Conservation (phyloP, 768 basidiomycete genomes). For the Boletellus emodensis region DNA sequence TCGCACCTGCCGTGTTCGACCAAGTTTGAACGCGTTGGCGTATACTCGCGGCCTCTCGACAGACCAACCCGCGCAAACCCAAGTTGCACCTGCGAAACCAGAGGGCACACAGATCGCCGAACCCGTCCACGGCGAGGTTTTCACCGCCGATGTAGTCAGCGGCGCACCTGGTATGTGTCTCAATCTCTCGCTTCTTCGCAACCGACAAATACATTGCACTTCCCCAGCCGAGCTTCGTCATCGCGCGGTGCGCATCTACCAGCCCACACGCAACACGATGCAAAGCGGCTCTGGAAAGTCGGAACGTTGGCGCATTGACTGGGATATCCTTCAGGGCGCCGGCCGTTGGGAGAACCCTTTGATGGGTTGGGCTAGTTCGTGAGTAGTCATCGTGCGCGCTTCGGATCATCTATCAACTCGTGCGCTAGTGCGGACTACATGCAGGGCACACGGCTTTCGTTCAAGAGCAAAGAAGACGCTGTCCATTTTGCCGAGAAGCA, state of each 20-base stretch:
- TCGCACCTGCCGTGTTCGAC: conserved; percentile 39
- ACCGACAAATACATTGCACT: not conserved
- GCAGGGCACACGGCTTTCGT: conserved; percentile 83
- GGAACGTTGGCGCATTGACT: conserved; percentile 92
- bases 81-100: conserved; percentile 16
- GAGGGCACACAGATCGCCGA: conserved; percentile 38
- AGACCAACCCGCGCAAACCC: conserved; percentile 18
- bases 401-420: conserved; percentile 1
- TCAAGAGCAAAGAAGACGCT: conserved; percentile 86
- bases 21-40: conserved; percentile 12
- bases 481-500: conserved; percentile 97
- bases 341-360: conserved; percentile 97
- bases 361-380: conserved; percentile 98
- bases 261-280: conserved; percentile 92
- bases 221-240: conserved; percentile 73
- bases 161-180: conserved; percentile 72
- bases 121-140: conserved; percentile 52
- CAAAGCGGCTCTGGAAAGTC: conserved; percentile 87
- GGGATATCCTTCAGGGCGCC: conserved; percentile 82
- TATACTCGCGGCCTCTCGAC: conserved; percentile 20
- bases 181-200: not conserved
- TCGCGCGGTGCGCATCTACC: conserved; percentile 87
- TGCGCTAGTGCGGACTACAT: conserved; percentile 82
- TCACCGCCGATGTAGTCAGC: conserved; percentile 79
- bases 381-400: conserved; percentile 31